Conservation (phyloP, 2,329 filamentous ascomycete genomes). For the Pseudodiploospora longispora region DNA sequence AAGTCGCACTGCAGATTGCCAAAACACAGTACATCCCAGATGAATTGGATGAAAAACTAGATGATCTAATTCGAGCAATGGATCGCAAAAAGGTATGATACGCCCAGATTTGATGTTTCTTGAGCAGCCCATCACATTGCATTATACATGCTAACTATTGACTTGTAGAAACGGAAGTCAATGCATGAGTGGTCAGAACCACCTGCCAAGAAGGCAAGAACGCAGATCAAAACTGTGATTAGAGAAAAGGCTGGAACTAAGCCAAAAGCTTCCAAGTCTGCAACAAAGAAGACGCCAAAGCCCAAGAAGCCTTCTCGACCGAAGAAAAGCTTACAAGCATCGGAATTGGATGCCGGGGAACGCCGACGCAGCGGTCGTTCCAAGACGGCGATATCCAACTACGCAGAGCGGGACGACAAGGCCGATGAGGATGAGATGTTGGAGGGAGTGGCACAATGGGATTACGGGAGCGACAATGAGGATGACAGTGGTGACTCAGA, state of each 20-base stretch:
- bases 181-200: slow-evolving; percentile 40
- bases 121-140: neutral
- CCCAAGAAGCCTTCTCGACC: slow-evolving; percentile 20
- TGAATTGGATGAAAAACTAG: slow-evolving; percentile 66
- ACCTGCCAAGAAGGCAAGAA: slow-evolving; percentile 29
- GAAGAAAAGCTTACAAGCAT: slow-evolving; percentile 20
- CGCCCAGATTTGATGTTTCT: neutral
- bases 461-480: slow-evolving; percentile 29
- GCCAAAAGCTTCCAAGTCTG: slow-evolving; percentile 25
- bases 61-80: slow-evolving; percentile 54
- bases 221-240: slow-evolving; percentile 28
- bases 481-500: slow-evolving; percentile 10
- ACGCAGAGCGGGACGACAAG: slow-evolving; percentile 48
- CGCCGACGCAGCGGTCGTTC: slow-evolving; percentile 50
- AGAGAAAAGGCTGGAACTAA: slow-evolving; percentile 28
- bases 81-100: slow-evolving; percentile 63
- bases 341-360: slow-evolving; percentile 31
- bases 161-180: slow-evolving; percentile 48
- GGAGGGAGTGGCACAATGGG: slow-evolving; percentile 51
- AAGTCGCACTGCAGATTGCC: slow-evolving; percentile 74
- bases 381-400: slow-evolving; percentile 34
- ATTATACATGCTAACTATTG: neutral
- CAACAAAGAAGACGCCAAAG: slow-evolving; percentile 25
- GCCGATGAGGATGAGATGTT: slow-evolving; percentile 56
- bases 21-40: slow-evolving; percentile 78